Evolutionary conservation across 371 early-diverging fungal species (phyloP), one percentile per base, ranked within the genome.

Genomic region (Apophysomyces elegans): DNA sequence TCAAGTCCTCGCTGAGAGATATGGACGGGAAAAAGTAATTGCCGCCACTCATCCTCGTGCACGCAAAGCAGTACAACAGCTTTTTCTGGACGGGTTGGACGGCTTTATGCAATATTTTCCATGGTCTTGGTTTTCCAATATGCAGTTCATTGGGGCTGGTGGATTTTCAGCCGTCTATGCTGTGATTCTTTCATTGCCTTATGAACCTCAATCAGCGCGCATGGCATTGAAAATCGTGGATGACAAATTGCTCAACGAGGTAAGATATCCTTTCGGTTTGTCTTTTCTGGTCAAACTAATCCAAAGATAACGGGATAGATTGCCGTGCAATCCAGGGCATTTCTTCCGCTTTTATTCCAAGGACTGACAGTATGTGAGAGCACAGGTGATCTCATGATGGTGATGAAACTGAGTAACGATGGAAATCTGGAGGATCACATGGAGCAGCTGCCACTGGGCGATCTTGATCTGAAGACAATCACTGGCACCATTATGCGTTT

Each of bases 381-480:
- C 13, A 81, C 81, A 1, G 78, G 81, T 5, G 82, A 82, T 65
- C 47, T 82, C 18, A 79, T 82, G 79, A 82, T 82, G 82, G 79
- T 82, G 4, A 79, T 82, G 79, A 82, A 79, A 39, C 62, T 69
- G 39, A 77, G 79, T 36, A 77, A 76, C 56, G 79, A 79, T 45
- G 82, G 82, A 0, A 79, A 82, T 54, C 64, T 81, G 2, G 81
- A 81, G 64, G 81, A 81, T 39, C 81, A 81, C 36, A 78, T 78
- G 78, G 70, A 78, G 16, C 75, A 76, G 37, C 36, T 76, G 2
- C 81, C 81, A 7, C 36, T 81, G 21, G 81, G 75, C 2, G 81
- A 81, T 67, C 66, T 81, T 16, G 82, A 81, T 60, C 46, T 81
- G 4, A 81, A 81, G 62, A 81, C 78, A 6, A 78, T 81, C 56